A percentile compares a stretch with the other conserved stretches of the same genome.
phyloP scores from a whole-genome alignment of 2,329 filamentous ascomycete genomes.

The Fusarium liriodendri region DNA sequence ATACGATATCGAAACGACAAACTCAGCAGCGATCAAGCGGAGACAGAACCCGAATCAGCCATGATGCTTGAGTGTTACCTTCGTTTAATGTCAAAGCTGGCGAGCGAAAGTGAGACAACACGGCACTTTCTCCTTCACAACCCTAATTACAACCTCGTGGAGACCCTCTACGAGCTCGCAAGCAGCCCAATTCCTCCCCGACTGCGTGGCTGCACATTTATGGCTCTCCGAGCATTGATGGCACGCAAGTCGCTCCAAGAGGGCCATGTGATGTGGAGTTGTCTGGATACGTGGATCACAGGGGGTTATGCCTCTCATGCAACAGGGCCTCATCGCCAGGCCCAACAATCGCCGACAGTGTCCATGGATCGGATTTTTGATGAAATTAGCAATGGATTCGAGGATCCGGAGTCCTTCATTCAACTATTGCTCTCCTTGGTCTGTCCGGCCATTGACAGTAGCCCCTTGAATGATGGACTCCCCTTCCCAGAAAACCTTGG shows the following conservation, averaged over 20 bases:
- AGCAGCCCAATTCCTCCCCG: constrained; percentile 81
- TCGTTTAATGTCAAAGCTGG: constrained; percentile 85
- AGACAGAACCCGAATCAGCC: constrained; percentile 89
- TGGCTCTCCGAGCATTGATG: constrained; percentile 80
- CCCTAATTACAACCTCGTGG: constrained; percentile 74
- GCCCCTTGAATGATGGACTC: constrained; percentile 76
- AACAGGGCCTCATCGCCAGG: constrained; percentile 47
- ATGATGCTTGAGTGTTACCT: constrained; percentile 97
- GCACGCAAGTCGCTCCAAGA: constrained; percentile 76
- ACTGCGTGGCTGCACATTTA: constrained; percentile 86
- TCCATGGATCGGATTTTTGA: constrained; percentile 76
- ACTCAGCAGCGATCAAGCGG: constrained; percentile 73
- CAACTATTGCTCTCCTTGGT: constrained; percentile 80
- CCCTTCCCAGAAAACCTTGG: constrained; percentile 91
- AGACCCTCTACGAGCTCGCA: constrained; percentile 82
- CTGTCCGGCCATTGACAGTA: constrained; percentile 70
- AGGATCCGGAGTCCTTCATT: constrained; percentile 88
- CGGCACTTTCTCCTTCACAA: constrained; percentile 78
- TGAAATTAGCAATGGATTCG: constrained; percentile 81
- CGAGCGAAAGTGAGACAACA: constrained; percentile 77
- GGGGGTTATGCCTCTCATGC: constrained; percentile 62
- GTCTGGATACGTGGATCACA: constrained; percentile 83
- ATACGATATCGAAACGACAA: constrained; percentile 67
- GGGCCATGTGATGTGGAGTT: constrained; percentile 81
- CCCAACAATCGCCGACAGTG: constrained; percentile 49